Percentiles rank a stretch among this genome's conserved stretches.
Conservation (phyloP, 345 rosid species). For the Syzygium aqueum region DNA sequence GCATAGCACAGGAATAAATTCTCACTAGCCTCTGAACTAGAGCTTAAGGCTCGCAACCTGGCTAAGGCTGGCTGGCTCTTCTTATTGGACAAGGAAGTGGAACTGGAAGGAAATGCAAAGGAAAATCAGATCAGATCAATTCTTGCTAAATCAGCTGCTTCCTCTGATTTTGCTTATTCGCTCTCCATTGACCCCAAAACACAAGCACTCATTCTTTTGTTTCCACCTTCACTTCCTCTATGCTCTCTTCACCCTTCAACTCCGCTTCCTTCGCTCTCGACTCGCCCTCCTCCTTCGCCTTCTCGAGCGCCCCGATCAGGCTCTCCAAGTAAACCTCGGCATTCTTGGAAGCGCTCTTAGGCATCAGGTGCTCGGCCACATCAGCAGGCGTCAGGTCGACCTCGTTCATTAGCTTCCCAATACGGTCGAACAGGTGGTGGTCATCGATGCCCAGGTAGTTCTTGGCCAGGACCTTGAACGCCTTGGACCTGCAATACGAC, state of each 20-base stretch:
- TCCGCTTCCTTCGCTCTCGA: not conserved
- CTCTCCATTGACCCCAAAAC: not conserved
- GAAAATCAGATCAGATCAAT: not conserved
- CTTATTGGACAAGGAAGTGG: not conserved
- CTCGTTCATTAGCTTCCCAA: not conserved
- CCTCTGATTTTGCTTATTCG: not conserved
- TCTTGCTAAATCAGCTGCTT: not conserved
- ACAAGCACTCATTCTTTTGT: not conserved
- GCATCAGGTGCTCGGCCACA: slow-evolving; percentile 20
- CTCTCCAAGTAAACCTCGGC: slow-evolving; percentile 1
- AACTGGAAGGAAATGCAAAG: not conserved
- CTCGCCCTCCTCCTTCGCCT: not conserved
- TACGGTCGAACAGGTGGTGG: not conserved
- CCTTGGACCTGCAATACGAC: slow-evolving; percentile 3
- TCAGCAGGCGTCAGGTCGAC: slow-evolving; percentile 12
- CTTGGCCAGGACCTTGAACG: slow-evolving; percentile 6
- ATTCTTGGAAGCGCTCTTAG: not conserved
- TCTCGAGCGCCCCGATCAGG: not conserved
- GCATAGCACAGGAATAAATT: not conserved
- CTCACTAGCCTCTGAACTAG: not conserved
- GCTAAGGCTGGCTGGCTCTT: not conserved
- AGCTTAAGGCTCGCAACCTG: not conserved
- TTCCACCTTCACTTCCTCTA: not conserved
- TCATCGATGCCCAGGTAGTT: not conserved
- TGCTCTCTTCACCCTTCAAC: not conserved